phyloP scores from a whole-genome alignment of 257 asterid genomes.

The Ehretia macrophylla region DNA sequence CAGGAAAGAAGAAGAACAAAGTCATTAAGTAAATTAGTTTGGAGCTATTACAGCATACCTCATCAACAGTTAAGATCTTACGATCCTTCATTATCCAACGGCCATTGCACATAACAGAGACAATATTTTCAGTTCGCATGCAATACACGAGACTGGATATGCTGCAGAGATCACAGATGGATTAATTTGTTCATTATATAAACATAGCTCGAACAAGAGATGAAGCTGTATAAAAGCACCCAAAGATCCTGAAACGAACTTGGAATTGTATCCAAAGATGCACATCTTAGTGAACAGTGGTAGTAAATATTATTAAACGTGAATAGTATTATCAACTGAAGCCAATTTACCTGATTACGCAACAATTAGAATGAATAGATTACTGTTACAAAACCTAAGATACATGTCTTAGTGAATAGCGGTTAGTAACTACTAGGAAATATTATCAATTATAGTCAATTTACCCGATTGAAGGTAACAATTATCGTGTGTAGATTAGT shows the following conservation, averaged over 20 bases:
- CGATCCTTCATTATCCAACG: constrained; percentile 70
- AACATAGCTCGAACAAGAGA: not conserved
- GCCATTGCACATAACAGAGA: constrained; percentile 69
- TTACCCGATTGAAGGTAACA: too few relatives aligned
- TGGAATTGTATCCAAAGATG: too few relatives aligned
- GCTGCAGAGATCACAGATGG: constrained; percentile 43
- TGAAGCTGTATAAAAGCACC: not conserved
- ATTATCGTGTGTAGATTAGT: too few relatives aligned
- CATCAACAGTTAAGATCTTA: constrained; percentile 46
- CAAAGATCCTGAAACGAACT: not conserved
- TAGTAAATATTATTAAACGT: too few relatives aligned
- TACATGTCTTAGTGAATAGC: too few relatives aligned
- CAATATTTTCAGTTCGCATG: constrained; percentile 71
- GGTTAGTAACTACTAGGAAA: too few relatives aligned
- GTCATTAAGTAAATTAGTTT: not conserved
- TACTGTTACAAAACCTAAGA: too few relatives aligned
- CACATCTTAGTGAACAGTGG: too few relatives aligned
- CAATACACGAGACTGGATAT: constrained; percentile 76
- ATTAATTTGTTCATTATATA: not conserved
- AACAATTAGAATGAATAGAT: too few relatives aligned
- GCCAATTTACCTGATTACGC: too few relatives aligned
- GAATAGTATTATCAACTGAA: too few relatives aligned
- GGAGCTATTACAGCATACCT: constrained; percentile 32
- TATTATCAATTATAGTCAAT: too few relatives aligned
- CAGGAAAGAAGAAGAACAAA: not conserved